Evolutionary conservation across 352 stramenopile genomes (phyloP).

Genomic region (Saprolegnia diclina): DNA sequence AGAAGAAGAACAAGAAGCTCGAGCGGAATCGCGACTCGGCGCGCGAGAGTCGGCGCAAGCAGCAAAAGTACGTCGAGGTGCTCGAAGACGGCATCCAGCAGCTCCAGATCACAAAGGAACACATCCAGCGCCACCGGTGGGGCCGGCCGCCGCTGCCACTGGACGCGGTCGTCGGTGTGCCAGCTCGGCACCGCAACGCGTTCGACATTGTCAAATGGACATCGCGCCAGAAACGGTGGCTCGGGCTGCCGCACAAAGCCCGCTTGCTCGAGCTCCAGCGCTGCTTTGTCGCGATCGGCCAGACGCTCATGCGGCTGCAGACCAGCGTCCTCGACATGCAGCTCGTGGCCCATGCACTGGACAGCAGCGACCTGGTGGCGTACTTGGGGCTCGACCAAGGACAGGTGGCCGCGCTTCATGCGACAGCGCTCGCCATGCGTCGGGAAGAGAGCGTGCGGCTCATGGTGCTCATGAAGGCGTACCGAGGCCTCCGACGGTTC

Average conservation of each 20-base stretch:
- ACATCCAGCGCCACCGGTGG: constrained; percentile 67
- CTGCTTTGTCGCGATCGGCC: constrained; percentile 53
- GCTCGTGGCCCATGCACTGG: constrained; percentile 39
- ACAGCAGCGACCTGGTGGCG: constrained; percentile 13
- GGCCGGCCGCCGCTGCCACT: constrained; percentile 35
- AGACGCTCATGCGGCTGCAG: constrained; percentile 50
- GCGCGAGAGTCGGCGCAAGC: constrained; percentile 76
- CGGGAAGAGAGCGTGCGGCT: constrained; percentile 53
- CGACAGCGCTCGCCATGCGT: constrained; percentile 55
- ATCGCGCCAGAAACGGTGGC: constrained; percentile 50
- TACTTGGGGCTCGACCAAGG: constrained; percentile 43
- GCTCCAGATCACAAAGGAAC: constrained; percentile 74
- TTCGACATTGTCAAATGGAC: constrained; percentile 61
- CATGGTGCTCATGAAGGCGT: constrained; percentile 75
- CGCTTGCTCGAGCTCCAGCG: constrained; percentile 52
- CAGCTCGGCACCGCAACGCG: constrained; percentile 41
- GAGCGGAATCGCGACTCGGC: constrained; percentile 83
- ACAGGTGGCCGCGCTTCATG: constrained; percentile 61
- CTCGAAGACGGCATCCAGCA: constrained; percentile 84
- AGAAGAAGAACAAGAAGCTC: constrained; percentile 87
- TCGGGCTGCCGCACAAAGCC: constrained; percentile 43
- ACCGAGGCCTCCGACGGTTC: constrained; percentile 60
- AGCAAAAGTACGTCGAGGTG: constrained; percentile 83
- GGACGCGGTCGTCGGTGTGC: constrained; percentile 36
- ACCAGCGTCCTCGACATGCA: constrained; percentile 56